Conservation (phyloP, 148 eudicot species). For the Rhododendron ovatum region DNA sequence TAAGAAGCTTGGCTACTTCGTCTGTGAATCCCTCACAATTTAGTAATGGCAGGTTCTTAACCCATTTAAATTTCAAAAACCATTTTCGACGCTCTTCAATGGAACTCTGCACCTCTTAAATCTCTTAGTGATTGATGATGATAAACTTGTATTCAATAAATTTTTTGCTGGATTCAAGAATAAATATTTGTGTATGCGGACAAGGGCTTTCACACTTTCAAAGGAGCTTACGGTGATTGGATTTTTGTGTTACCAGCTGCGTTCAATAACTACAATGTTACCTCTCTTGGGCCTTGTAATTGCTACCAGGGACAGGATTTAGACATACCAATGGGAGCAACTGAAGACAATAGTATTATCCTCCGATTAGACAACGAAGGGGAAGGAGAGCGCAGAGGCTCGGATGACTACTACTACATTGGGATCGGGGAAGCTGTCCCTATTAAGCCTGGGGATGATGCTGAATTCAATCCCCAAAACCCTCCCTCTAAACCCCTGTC, state of each 20-base stretch:
- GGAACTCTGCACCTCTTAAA: not conserved
- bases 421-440: constrained; percentile 58
- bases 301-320: not conserved
- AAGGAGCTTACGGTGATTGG: not conserved
- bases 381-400: constrained; percentile 51
- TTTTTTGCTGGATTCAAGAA: not conserved
- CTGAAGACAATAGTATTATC: not conserved
- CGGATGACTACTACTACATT: constrained; percentile 55
- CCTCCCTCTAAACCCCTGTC: constrained; percentile 58
- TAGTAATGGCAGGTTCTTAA: not conserved
- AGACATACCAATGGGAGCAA: not conserved
- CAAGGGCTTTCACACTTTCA: not conserved
- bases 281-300: not conserved
- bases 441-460: constrained; percentile 23
- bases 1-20: not conserved
- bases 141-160: not conserved
- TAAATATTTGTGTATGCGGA: not conserved
- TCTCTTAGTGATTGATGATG: not conserved
- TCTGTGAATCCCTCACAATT: not conserved
- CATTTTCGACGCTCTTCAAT: not conserved
- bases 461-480: constrained; percentile 32
- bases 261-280: not conserved
- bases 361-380: constrained; percentile 38
- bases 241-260: not conserved
- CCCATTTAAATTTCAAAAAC: not conserved